Evolutionary conservation across 768 basidiomycete genomes (phyloP), one percentile per base, ranked within the genome.

Genomic region (Boletus rubescentipes): DNA sequence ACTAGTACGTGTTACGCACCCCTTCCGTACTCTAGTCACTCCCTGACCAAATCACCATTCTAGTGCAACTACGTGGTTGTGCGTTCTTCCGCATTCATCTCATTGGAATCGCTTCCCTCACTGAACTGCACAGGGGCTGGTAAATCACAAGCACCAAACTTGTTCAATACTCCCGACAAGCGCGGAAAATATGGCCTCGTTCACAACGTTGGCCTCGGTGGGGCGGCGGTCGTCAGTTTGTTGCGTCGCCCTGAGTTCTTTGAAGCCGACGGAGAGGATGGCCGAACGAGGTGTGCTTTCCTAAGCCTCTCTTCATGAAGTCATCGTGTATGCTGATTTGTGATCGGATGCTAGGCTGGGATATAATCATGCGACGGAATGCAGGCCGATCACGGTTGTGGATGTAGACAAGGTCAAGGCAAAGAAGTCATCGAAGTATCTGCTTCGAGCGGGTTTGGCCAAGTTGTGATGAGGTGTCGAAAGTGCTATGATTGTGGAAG

Each of bases 331-430:
- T 52, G 32, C 30, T 38, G 23, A 57, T 41, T 12, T 4, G 16
- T 37, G 34, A 49, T 39, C 10, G 23, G 29, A 18, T 1, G 11
- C 10, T n/a, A 87, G 90, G 53, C 65, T 93, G 46, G 89, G 91
- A 9, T 92, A 92, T 67, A 89, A 91, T 63, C 89, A 90, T 60
- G 90, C 79, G 3, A 75, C 80, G 55, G 83, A 87, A 62, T 85
- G 81, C 60, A 77, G 80, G 9, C 75, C 79, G 0, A 68, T 91
- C 29, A 85, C 86, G 4, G 72, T 74, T 55, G 71, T 68, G 1
- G 87, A 92, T 48, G 76, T 92, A 7, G 77, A 87, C 64, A 89
- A 85, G 71, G 87, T 89, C 58, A 89, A 85, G 71, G 81, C 88
- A 14, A 83, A 75, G 70, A 77, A 79, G 42, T 73, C 74, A n/a